A percentile compares a stretch with the other conserved stretches of the same genome.
These are phyloP conservation scores for Psilocybe cubensis DNA, from an alignment of 768 basidiomycete genomes.

Conservation along the genomic window DNA sequence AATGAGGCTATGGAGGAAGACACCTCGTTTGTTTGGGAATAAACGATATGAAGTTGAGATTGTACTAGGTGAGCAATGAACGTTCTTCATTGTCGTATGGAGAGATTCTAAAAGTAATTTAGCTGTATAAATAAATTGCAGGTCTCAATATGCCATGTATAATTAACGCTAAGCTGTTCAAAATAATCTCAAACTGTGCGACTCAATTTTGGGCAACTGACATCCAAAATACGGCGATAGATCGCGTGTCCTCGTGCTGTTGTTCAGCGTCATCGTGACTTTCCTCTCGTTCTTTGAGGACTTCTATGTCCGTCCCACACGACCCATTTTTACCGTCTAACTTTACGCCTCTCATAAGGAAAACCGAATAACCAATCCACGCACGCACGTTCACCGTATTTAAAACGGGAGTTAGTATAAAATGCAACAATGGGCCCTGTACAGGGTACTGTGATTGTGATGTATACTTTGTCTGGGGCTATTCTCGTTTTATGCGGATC, in stretches of 20 bases:
- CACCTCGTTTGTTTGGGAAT: constrained; percentile 14
- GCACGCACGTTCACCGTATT: neutral
- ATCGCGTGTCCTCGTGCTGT: neutral
- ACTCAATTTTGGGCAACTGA: neutral
- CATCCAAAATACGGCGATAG: neutral
- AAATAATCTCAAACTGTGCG: neutral
- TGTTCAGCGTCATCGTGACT: neutral
- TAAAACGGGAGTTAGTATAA: neutral
- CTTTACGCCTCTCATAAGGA: neutral
- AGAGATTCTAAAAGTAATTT: neutral
- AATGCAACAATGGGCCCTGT: neutral
- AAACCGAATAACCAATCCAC: neutral
- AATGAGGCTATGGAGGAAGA: constrained; percentile 11
- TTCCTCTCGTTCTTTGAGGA: neutral
- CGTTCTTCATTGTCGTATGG: neutral
- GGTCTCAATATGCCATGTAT: neutral
- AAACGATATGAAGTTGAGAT: neutral
- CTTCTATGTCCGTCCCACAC: neutral
- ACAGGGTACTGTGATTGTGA: neutral
- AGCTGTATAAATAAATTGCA: neutral
- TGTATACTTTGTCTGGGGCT: neutral
- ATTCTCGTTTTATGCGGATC: neutral
- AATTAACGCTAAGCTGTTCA: neutral
- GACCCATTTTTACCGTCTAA: neutral
- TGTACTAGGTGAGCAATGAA: neutral